Conservation (phyloP, 208 protist species). For the Acanthamoeba quina region DNA sequence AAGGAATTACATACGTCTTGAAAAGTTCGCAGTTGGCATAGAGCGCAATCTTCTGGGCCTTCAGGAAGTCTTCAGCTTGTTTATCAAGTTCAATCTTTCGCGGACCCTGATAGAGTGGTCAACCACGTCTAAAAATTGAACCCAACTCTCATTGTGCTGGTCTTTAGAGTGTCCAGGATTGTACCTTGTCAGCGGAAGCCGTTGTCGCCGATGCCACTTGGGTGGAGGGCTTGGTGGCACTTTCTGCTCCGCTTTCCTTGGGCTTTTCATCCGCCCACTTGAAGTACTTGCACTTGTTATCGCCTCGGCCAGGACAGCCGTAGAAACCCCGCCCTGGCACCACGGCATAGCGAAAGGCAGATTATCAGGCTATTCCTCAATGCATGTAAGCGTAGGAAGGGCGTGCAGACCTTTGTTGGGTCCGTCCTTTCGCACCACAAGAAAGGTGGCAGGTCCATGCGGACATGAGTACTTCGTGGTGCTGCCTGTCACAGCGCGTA, state of each 20-base stretch:
- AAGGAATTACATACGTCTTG: conserved; percentile 55
- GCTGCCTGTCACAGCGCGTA: neutral
- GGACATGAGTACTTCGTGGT: neutral
- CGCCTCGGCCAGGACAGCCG: neutral
- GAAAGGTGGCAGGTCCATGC: conserved; percentile 49
- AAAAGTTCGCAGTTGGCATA: conserved; percentile 67
- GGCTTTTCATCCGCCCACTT: conserved; percentile 63
- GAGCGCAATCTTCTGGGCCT: conserved; percentile 15
- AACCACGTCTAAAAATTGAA: too few species aligned
- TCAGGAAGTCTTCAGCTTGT: conserved; percentile 53
- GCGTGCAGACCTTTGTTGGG: conserved; percentile 33
- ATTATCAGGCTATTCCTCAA: neutral
- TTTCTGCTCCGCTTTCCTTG: neutral
- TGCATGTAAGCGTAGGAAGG: neutral
- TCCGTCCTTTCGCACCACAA: conserved; percentile 23
- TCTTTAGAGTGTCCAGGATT: too few species aligned
- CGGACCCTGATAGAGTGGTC: conserved; percentile 7
- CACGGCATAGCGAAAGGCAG: neutral
- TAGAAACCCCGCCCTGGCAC: conserved; percentile 64
- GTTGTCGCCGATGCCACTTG: neutral
- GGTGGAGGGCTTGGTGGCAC: neutral
- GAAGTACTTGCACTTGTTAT: conserved; percentile 69
- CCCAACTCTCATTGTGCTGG: too few species aligned
- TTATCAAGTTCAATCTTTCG: conserved; percentile 62
- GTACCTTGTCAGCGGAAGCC: neutral